phyloP scores from a whole-genome alignment of 805 yeast genomes.

The Komagataella mondaviorum region DNA sequence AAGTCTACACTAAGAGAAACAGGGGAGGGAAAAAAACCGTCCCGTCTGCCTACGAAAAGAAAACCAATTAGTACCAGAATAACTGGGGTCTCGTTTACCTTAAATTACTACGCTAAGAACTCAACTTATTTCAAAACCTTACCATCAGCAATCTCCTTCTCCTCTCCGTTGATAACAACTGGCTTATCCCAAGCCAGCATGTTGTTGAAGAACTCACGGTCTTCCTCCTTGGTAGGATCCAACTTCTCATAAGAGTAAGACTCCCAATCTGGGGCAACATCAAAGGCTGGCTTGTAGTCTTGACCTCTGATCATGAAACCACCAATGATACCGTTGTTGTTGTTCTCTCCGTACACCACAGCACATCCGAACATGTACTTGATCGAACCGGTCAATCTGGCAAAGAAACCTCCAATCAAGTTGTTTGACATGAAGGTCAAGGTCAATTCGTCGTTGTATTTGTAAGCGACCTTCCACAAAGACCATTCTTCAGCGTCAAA shows the following conservation, averaged over 20 bases:
- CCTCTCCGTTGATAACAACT: constrained; percentile 62
- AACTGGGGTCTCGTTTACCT: not conserved
- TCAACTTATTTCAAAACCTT: constrained; percentile 76
- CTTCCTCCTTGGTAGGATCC: constrained; percentile 66
- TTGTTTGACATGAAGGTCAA: constrained; percentile 97
- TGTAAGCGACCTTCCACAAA: constrained; percentile 88
- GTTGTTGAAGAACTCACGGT: constrained; percentile 71
- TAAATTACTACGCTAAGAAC: not conserved
- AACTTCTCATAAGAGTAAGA: constrained; percentile 75
- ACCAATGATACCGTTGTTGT: constrained; percentile 94
- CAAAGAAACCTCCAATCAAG: constrained; percentile 95
- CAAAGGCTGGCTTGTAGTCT: constrained; percentile 80
- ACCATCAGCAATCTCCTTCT: constrained; percentile 89
- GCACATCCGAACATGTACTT: constrained; percentile 88
- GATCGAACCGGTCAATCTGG: constrained; percentile 83
- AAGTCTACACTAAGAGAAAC: not conserved
- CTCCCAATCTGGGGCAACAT: constrained; percentile 99
- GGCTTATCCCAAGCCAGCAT: constrained; percentile 99
- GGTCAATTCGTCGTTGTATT: constrained; percentile 96
- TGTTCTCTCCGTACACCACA: constrained; percentile 97
- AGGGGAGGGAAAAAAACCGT: too few relatives aligned
- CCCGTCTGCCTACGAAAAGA: not conserved
- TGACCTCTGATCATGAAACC: constrained; percentile 94
- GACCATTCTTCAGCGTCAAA: constrained; percentile 91
- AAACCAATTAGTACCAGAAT: not conserved